phyloP scores from a whole-genome alignment of 352 stramenopile genomes.

The Peronospora belbahrii region DNA sequence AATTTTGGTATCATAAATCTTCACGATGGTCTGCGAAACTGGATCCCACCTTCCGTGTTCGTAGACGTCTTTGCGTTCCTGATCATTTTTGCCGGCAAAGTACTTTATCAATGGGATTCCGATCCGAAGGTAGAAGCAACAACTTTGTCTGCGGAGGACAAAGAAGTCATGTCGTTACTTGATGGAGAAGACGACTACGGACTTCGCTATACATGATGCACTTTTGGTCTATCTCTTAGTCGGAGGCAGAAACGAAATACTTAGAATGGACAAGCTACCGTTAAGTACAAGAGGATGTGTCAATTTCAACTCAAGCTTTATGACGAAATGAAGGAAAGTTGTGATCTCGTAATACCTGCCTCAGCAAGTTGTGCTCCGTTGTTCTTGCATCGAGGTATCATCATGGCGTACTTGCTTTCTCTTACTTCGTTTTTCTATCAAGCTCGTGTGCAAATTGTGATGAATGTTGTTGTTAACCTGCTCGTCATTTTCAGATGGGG shows the following conservation, averaged over 20 bases:
- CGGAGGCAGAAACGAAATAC: too few relatives aligned
- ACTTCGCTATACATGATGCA: conserved; percentile 58
- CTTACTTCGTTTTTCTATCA: too few relatives aligned
- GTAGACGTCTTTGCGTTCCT: conserved; percentile 67
- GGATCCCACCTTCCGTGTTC: conserved; percentile 64
- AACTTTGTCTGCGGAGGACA: conserved; percentile 77
- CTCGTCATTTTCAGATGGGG: conserved; percentile 11
- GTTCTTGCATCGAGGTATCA: neutral
- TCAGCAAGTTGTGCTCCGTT: conserved; percentile 7
- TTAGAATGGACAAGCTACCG: conserved; percentile 10
- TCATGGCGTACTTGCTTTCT: too few relatives aligned
- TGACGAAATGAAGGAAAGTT: conserved; percentile 11
- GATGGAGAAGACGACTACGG: conserved; percentile 63
- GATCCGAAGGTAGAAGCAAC: conserved; percentile 73
- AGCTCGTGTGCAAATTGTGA: conserved; percentile 19
- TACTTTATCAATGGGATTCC: conserved; percentile 75
- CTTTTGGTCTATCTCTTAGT: too few relatives aligned
- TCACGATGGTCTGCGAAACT: conserved; percentile 50
- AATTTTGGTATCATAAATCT: conserved; percentile 54
- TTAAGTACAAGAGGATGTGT: conserved; percentile 9
- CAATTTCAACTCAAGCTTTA: conserved; percentile 11
- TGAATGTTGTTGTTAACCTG: conserved; percentile 8
- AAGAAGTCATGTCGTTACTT: conserved; percentile 71
- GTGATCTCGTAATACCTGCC: conserved; percentile 4
- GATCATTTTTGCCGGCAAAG: conserved; percentile 56